Base-by-base conservation (phyloP, 2,329 filamentous ascomycete genomes). In the Fusarium armeniacum region DNA sequence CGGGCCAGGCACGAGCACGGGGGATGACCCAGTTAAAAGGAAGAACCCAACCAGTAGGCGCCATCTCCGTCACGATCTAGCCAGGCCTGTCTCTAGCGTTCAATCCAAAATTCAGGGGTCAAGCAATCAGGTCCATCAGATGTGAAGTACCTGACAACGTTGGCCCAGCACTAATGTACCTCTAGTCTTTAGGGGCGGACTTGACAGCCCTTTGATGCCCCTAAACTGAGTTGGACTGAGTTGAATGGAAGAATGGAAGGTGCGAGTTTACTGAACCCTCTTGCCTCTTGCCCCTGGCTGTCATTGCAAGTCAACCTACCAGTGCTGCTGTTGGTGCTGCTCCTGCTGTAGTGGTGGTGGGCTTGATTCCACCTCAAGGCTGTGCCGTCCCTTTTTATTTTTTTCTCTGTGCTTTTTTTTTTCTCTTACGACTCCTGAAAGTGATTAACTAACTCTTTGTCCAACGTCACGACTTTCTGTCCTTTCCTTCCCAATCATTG, bases 131-230 rank as follows among this genome's bases (percentile, higher is more conserved):
- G 40, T 55, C 40, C 49, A 50, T 36, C 41, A 55, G 49, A 71
- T 49, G 67, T 35, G 64, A 70, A 55, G 67, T 71, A 71, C 67
- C 67, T 62, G 67, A 55, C 65, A 41, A 58, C 50, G 54, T 70
- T 62, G 58, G 67, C 61, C 56, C 50, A 64, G 70, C 52, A 65
- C 56, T 71, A 71, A 69, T 71, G 68, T 71, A 58, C 57, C 30
- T 53, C 33, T 56, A 58, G 68, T 26, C 38, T 15, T 45, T 32
- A 43, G 69, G 62, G 71, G 56, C 58, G 69, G 71, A 67, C 71
- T 63, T 73, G 71, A 74, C 71, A 73, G 70, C 63, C 72, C 52
- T 53, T 67, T 54, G 22, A 57, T 69, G 47, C 67, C 58, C 36
- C 56, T 61, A 59, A 40, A 40, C 36, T 40, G 36, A 40, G n/a